These are phyloP conservation scores for Kazachstania bromeliacearum DNA, from an alignment of 805 yeast species.

Conservation along the genomic window DNA sequence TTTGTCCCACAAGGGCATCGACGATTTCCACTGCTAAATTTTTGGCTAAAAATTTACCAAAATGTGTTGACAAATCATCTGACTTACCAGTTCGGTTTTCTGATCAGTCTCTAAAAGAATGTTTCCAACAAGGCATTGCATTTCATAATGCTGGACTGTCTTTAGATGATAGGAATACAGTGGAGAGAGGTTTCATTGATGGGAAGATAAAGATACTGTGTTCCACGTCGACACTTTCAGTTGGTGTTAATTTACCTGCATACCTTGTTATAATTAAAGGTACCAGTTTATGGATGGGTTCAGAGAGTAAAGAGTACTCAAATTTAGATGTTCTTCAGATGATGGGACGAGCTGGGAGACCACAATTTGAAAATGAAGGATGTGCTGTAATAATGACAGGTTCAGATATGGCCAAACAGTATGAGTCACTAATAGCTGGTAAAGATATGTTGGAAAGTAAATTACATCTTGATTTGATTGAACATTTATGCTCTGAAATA, in stretches of 20 bases:
- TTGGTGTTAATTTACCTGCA: slow-evolving; percentile 55
- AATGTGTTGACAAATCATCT: neutral
- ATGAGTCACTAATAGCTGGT: slow-evolving; percentile 36
- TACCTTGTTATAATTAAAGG: slow-evolving; percentile 53
- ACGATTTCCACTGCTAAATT: slow-evolving; percentile 39
- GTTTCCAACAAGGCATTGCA: slow-evolving; percentile 34
- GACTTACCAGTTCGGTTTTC: slow-evolving; percentile 2
- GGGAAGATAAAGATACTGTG: slow-evolving; percentile 40
- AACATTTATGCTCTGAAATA: slow-evolving; percentile 38
- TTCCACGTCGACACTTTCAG: slow-evolving; percentile 51
- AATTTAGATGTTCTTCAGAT: slow-evolving; percentile 49
- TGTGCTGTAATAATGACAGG: slow-evolving; percentile 42
- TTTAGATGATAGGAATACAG: slow-evolving; percentile 35
- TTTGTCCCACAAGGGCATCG: slow-evolving; percentile 46
- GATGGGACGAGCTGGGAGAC: slow-evolving; percentile 61
- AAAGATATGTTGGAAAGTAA: slow-evolving; percentile 39
- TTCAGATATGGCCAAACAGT: slow-evolving; percentile 26
- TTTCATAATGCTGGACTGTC: slow-evolving; percentile 54
- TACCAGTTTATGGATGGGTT: slow-evolving; percentile 47
- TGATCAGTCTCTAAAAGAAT: slow-evolving; percentile 10
- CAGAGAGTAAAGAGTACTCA: slow-evolving; percentile 43
- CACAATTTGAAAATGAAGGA: slow-evolving; percentile 43
- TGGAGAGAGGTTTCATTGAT: slow-evolving; percentile 37
- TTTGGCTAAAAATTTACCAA: slow-evolving; percentile 17
- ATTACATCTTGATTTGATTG: slow-evolving; percentile 33